Base-by-base conservation (phyloP, 495 filamentous ascomycete species). In the Neurospora africana region DNA sequence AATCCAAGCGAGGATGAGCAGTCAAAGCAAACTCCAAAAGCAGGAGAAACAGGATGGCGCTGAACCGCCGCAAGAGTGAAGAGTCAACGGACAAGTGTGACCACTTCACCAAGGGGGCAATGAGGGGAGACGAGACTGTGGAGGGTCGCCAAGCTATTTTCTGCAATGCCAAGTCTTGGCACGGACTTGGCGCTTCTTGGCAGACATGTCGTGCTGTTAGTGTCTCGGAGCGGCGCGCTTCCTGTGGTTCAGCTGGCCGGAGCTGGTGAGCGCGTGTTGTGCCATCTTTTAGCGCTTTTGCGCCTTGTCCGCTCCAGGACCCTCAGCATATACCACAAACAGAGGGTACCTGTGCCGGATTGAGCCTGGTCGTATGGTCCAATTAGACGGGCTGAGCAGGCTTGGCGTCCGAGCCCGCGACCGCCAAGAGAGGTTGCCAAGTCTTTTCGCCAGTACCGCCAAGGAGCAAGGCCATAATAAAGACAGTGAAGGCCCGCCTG, bases 371-470 rank as follows among this genome's bases (percentile, higher is more conserved):
- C 44, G 35, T 40, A 33, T 44, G n/a, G 65, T 39, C 78, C 79
- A 80, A 79, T 80, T 68, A 75, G 35, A 39, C 35, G 33, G 13
- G 37, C 53, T 61, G 53, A 61, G 53, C 53, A 61, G 53, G 53
- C 75, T 74, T 75, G 74, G 75, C 74, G 72, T 70, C 75, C 74
- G 74, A 76, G 73, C 73, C 78, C 78, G 71, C 77, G 78, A 81
- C 76, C 77, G 81, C 83, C 83, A 80, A 82, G 80, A 58, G 35
- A 74, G 74, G 76, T 73, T 78, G 82, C 82, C 83, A 84, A 83
- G 82, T 76, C 78, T 81, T 82, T 81, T 80, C 77, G 81, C 83
- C 82, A 78, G 78, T 79, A 82, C 78, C 75, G 82, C 81, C 79
- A 83, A 71, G 80, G 82, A 72, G 75, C 76, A 80, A 75, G 74